Evolutionary conservation across 768 basidiomycete species (phyloP), one percentile per base, ranked within the genome.

Genomic region (Phaeolepiota aurea): DNA sequence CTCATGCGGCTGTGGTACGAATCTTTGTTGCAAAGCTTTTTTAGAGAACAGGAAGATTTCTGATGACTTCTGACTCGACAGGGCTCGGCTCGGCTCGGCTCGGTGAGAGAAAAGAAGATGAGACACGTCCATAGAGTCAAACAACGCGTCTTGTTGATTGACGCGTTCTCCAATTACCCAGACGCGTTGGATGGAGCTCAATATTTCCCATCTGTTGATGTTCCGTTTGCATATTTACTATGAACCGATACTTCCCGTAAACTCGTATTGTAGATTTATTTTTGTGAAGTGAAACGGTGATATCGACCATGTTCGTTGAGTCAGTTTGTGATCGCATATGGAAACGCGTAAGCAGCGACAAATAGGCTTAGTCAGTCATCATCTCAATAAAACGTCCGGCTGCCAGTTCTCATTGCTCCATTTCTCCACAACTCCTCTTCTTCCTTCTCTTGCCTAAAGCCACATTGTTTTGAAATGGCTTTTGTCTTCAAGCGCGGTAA

Each of bases 401-500:
- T n/a, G n/a, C n/a, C n/a, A n/a, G n/a, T 12, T 38, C 28, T 20
- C 20, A 15, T 40, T 44, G 44, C 44, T 41, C 53, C 45, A 46
- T 36, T 49, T 47, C 50, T 48, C 52, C 47, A 49, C 41, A 45
- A 52, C 42, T 42, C 45, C n/a, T n/a, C n/a, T 40, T 42, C 40
- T 45, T 45, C 45, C 41, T 45, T 49, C 46, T 45, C 42, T 32
- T 32, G 13, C 34, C 15, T 1, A 3, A 20, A 15, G 32, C 28
- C 41, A 23, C 18, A 18, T 22, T 33, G 20, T 31, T 4, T 9
- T 11, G 45, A 41, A 41, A 64, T 64, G 60, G 61, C 61, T 45
- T 64, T 53, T 37, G 61, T 64, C 22, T 68, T 63, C 42, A 66
- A 68, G 48, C 57, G 66, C 62, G 66, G 66, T 68, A 45, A 48